These are phyloP conservation scores for Coriaria nepalensis DNA, from an alignment of 306 rosid genomes.

Conservation along the genomic window DNA sequence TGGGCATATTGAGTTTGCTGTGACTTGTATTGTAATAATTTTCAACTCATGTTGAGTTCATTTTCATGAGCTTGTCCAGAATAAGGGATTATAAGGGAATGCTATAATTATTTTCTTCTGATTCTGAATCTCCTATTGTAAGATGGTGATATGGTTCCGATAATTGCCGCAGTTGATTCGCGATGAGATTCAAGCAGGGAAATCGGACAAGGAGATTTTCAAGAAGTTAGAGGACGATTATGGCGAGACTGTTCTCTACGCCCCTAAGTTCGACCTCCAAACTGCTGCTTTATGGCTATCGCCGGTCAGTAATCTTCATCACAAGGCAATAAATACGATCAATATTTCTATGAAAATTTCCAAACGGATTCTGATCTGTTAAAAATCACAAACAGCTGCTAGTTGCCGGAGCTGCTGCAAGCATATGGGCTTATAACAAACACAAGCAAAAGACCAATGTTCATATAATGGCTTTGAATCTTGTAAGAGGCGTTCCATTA, in stretches of 20 bases:
- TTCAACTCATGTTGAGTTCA: too few relatives aligned
- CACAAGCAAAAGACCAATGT: constrained; percentile 57
- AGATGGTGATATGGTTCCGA: constrained; percentile 6
- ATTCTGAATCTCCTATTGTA: neutral
- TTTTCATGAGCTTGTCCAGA: too few relatives aligned
- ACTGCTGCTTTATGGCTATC: constrained; percentile 88
- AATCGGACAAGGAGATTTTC: constrained; percentile 64
- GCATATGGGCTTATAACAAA: constrained; percentile 59
- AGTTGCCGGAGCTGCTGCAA: constrained; percentile 51
- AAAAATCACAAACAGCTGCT: constrained; percentile 21
- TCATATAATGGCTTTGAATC: constrained; percentile 71
- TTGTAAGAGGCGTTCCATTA: constrained; percentile 56
- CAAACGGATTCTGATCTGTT: neutral
- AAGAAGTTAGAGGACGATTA: constrained; percentile 68
- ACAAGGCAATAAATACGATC: neutral
- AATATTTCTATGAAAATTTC: neutral
- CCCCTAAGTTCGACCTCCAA: constrained; percentile 89
- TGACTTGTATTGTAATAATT: too few relatives aligned
- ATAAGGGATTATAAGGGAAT: too few relatives aligned
- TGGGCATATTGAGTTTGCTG: too few relatives aligned
- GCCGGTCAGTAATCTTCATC: constrained; percentile 34
- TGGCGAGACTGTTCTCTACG: constrained; percentile 75
- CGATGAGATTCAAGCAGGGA: constrained; percentile 71
- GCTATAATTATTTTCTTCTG: neutral
- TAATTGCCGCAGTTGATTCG: constrained; percentile 59